Conservation (phyloP, 192 early-diverging fungal genomes). For the Gaertneriomyces semiglobifer region DNA sequence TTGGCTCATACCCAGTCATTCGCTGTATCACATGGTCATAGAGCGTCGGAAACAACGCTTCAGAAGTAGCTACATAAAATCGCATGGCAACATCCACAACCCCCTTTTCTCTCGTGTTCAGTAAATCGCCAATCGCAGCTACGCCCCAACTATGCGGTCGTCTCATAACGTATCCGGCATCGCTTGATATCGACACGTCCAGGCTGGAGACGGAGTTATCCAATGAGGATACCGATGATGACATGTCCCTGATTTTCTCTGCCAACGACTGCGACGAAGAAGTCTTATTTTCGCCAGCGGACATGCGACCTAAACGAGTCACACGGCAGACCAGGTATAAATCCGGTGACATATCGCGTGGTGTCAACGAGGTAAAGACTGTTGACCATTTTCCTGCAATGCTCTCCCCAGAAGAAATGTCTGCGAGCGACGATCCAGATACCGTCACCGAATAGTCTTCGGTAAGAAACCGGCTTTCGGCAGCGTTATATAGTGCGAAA, state of each 20-base stretch:
- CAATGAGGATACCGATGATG: conserved; percentile 15
- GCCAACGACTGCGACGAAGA: conserved; percentile 16
- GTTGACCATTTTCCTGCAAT: conserved; percentile 48
- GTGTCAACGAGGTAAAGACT: conserved; percentile 57
- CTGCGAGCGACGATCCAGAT: conserved; percentile 51
- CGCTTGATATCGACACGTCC: conserved; percentile 1
- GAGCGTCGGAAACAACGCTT: conserved; percentile 46
- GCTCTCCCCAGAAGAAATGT: conserved; percentile 35
- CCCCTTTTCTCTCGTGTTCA: conserved; percentile 33
- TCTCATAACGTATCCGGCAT: conserved; percentile 21
- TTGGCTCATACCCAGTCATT: conserved; percentile 41
- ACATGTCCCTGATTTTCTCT: conserved; percentile 23
- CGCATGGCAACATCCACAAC: conserved; percentile 36
- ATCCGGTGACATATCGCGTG: conserved; percentile 48
- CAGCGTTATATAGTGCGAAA: conserved; percentile 56
- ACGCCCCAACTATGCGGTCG: conserved; percentile 66
- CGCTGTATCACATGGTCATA: conserved; percentile 58
- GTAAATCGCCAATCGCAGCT: conserved; percentile 44
- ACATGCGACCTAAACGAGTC: conserved; percentile 64
- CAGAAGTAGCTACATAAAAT: conserved; percentile 48
- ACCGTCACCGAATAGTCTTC: conserved; percentile 59
- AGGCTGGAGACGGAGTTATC: conserved; percentile 6
- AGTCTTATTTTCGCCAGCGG: conserved; percentile 50
- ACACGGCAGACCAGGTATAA: conserved; percentile 62
- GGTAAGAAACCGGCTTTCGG: conserved; percentile 46